These are phyloP conservation scores for Solanum chiquidenum DNA, from an alignment of 257 asterid genomes.

Conservation along the genomic window DNA sequence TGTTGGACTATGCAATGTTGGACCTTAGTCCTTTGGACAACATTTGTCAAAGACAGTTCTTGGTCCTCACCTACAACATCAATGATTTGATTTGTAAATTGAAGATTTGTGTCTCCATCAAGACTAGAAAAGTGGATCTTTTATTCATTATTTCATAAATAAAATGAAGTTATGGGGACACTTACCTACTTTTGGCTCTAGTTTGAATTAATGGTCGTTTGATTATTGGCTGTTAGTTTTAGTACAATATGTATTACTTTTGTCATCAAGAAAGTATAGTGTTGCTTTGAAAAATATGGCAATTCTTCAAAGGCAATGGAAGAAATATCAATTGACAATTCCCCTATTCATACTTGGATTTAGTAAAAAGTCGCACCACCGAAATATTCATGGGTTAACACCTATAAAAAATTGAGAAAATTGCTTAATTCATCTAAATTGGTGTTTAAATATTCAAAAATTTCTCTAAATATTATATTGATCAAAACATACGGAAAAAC, in stretches of 20 bases:
- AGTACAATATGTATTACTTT: neutral
- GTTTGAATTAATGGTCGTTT: neutral
- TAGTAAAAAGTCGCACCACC: fast-evolving
- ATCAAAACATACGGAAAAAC: too few species aligned
- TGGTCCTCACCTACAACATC: neutral
- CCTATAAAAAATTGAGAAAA: too few species aligned
- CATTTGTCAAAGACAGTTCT: neutral
- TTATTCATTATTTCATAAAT: neutral
- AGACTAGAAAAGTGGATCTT: neutral
- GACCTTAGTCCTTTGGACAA: neutral
- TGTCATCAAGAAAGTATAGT: neutral
- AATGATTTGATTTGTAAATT: neutral
- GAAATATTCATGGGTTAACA: too few species aligned
- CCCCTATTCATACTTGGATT: neutral
- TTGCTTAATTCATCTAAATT: too few species aligned
- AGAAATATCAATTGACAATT: neutral
- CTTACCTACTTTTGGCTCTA: neutral
- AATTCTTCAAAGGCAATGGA: neutral
- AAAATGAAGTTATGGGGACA: neutral
- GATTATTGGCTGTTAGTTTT: neutral
- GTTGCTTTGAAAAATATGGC: neutral
- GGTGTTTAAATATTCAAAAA: too few species aligned
- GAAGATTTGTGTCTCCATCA: neutral
- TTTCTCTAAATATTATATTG: too few species aligned
- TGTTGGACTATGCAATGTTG: neutral